Base-by-base conservation (phyloP, 257 asterid species). In the Mentha longifolia region DNA sequence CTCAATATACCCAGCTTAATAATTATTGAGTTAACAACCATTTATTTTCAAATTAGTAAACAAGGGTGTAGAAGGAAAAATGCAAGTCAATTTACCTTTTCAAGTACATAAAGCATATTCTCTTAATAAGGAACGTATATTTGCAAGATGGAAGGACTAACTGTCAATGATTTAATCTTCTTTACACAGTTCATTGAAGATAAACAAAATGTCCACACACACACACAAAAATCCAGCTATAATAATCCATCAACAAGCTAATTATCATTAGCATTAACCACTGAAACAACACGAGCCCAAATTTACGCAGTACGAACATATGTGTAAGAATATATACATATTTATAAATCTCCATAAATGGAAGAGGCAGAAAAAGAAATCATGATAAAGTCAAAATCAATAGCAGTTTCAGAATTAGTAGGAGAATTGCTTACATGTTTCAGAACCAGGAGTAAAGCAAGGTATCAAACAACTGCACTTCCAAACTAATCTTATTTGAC, bases 401-500 rank as follows among this genome's bases (percentile, higher is more conserved):
- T 60, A 52, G 42, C 41, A 22, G 30, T 10, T 35, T 63, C 76
- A 60, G 25, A 41, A 47, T 58, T 41, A 39, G 66, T 49, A 63
- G 70, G 58, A 68, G 45, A 59, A 58, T 57, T 43, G n/a, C 43
- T 9, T 39, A 55, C 20, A 63, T 37, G 22, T 28, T 56, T 35
- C 51, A 7, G 60, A 67, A 72, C 30, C 65, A 67, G 14, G 20
- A 46, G 9, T 7, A 31, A 28, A 35, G 42, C 31, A 65, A 13
- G 12, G 31, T 4, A 63, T 31, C 59, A 6, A 61, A 55, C 31
- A 61, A 61, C 31, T 43, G 58, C 47, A 74, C 37, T 56, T 56
- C 28, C 31, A 20, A 65, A 71, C 35, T 10, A 46, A 56, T 31
- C 39, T 33, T 25, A 76, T 33, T 47, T 42, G 61, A 76, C 62